Base-by-base conservation (phyloP, 1,139 yeast genomes). In the Suhomyces yuchorum region DNA sequence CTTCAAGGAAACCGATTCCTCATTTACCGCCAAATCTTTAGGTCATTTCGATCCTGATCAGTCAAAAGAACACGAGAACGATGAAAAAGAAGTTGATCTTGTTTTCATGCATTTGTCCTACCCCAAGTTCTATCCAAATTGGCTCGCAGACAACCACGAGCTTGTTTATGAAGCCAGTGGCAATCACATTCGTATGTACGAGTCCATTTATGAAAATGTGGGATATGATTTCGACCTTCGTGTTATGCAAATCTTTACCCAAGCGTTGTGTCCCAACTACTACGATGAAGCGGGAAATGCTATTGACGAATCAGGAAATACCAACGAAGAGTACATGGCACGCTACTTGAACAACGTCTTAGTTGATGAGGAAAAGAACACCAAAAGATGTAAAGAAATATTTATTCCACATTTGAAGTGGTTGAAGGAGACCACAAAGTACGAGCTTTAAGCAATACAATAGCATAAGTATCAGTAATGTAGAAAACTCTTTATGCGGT, bases 91-190 rank as follows among this genome's bases (percentile, higher is more conserved):
- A 39, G 40, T 66, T 59, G 59, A 63, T 58, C 55, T 81, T 18
- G 52, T 73, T 4, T 75, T 83, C 60, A 77, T 82, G 80, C 88
- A 83, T 62, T 67, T 82, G 51, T 80, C 85, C n/a, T 82, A 82
- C 56, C 87, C 88, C n/a, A 83, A 82, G 56, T 73, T 73, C 52
- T 77, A 72, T 53, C 84, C 86, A 14, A 66, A 71, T 50, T 73
- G 80, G 67, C 63, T 83, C 24, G 71, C 67, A 17, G 67, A 76
- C 48, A 75, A 74, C 47, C 65, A 73, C 47, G 85, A 79, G 50
- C 70, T 79, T 50, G 59, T 74, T 12, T 71, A 74, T 50, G 62
- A 60, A 7, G 63, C 59, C 14, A 62, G 61, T 48, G 71, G 68
- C 9, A 60, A 68, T 17, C 80, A 77, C 50, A 71, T 77, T 45